Evolutionary conservation across 2,329 filamentous ascomycete species (phyloP).

Genomic region (Fusarium fracticaudum): DNA sequence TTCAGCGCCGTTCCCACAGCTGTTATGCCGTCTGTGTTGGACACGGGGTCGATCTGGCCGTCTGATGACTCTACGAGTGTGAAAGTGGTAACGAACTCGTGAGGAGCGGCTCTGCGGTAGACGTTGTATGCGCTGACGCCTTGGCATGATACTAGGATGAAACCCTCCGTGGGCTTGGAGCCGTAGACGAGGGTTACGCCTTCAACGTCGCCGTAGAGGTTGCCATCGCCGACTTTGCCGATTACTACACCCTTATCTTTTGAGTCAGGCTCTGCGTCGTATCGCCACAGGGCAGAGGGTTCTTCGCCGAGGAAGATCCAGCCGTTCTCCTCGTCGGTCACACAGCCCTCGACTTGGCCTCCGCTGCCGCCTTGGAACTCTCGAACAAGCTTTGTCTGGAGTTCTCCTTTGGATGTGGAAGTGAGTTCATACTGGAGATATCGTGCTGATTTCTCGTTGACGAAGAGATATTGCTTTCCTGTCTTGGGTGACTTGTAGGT

Average conservation of each 20-base stretch:
- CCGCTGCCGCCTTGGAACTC: slow-evolving; percentile 61
- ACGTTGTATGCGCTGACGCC: slow-evolving; percentile 63
- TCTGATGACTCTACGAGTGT: slow-evolving; percentile 55
- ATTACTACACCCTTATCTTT: slow-evolving; percentile 47
- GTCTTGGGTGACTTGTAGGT: slow-evolving; percentile 58
- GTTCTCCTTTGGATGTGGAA: slow-evolving; percentile 50
- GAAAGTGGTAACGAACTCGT: slow-evolving; percentile 60
- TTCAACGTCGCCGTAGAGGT: slow-evolving; percentile 63
- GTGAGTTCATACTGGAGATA: slow-evolving; percentile 64
- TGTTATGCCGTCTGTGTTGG: slow-evolving; percentile 62
- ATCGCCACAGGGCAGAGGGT: slow-evolving; percentile 61
- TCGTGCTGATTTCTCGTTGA: slow-evolving; percentile 63
- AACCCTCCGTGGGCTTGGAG: slow-evolving; percentile 54
- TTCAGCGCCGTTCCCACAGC: slow-evolving; percentile 57
- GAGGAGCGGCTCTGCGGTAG: slow-evolving; percentile 58
- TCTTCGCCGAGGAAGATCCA: slow-evolving; percentile 63
- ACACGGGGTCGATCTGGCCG: slow-evolving; percentile 58
- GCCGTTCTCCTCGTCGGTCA: slow-evolving; percentile 60
- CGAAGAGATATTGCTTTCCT: slow-evolving; percentile 62
- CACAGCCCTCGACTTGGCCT: slow-evolving; percentile 64
- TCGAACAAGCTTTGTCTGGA: slow-evolving; percentile 59
- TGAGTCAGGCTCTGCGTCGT: slow-evolving; percentile 59
- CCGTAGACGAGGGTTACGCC: slow-evolving; percentile 62
- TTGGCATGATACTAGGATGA: slow-evolving; percentile 62
- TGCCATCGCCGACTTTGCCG: slow-evolving; percentile 57